Evolutionary conservation across 2,329 filamentous ascomycete species (phyloP).

Genomic region (Phoma sp.): DNA sequence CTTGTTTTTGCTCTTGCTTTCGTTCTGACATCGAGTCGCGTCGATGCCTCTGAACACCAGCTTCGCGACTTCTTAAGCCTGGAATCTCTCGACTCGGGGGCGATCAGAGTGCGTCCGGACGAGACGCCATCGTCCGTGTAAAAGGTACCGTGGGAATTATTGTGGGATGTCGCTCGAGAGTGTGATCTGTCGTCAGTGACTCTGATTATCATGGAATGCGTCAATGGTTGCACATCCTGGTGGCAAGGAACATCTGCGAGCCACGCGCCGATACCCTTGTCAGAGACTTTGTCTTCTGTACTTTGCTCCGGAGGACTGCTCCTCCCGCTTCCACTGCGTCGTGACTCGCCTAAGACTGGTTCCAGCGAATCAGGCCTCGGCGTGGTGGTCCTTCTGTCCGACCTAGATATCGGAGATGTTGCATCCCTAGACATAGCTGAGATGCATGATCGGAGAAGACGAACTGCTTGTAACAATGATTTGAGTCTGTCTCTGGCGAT

Average conservation of each 20-base stretch:
- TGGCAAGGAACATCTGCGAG: conserved; percentile 37
- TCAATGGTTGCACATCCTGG: conserved; percentile 25
- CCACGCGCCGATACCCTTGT: conserved; percentile 38
- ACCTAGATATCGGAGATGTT: conserved; percentile 8
- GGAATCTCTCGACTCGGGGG: conserved; percentile 20
- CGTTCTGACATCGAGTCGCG: conserved; percentile 6
- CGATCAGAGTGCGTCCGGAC: conserved; percentile 26
- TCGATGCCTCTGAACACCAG: conserved; percentile 32
- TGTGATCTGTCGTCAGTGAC: conserved; percentile 15
- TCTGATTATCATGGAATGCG: conserved; percentile 26
- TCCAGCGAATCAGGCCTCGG: conserved; percentile 34
- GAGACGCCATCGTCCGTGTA: conserved; percentile 38
- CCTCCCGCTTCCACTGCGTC: conserved; percentile 28
- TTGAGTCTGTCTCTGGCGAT: conserved; percentile 33
- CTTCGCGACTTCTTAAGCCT: conserved; percentile 29
- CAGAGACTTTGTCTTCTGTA: conserved; percentile 9
- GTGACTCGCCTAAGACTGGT: conserved; percentile 27
- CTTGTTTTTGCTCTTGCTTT: conserved; percentile 21
- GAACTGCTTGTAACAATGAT: conserved; percentile 31
- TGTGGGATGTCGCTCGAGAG: conserved; percentile 21
- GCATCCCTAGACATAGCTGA: conserved; percentile 25
- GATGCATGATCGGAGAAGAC: conserved; percentile 34
- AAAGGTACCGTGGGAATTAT: conserved; percentile 37
- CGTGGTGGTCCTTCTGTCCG: conserved; percentile 23
- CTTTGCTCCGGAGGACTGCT: conserved; percentile 20